phyloP scores from a whole-genome alignment of 2,329 filamentous ascomycete species.

The Pseudopyrenochaeta lycopersici region DNA sequence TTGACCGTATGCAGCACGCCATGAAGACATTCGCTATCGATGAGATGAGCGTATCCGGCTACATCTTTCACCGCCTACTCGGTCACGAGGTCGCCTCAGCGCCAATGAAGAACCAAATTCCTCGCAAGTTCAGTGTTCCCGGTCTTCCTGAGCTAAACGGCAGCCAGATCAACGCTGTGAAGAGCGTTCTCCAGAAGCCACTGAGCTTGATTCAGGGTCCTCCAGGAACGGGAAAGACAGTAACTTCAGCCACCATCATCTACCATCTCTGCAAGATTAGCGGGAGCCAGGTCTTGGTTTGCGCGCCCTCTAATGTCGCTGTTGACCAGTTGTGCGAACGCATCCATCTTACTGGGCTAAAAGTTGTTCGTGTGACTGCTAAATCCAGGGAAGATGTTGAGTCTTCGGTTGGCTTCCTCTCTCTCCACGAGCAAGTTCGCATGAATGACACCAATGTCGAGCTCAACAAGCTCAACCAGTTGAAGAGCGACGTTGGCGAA shows the following conservation, averaged over 20 bases:
- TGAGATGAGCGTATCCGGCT: constrained; percentile 97
- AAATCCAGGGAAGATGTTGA: constrained; percentile 99
- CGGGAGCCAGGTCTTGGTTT: constrained; percentile 92
- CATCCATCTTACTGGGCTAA: constrained; percentile 91
- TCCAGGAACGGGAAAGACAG: constrained; percentile 96
- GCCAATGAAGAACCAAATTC: constrained; percentile 93
- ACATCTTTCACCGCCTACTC: constrained; percentile 96
- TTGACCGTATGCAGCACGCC: constrained; percentile 98
- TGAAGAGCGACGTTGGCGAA: constrained; percentile 92
- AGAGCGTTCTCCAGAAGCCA: constrained; percentile 91
- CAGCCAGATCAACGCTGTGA: constrained; percentile 96
- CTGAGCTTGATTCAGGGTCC: constrained; percentile 96
- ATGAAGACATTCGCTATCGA: constrained; percentile 99
- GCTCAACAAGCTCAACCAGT: constrained; percentile 87
- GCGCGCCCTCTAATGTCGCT: constrained; percentile 96
- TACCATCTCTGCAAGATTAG: constrained; percentile 97
- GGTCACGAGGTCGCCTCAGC: constrained; percentile 94
- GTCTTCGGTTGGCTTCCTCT: constrained; percentile 95
- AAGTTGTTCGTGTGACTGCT: constrained; percentile 96
- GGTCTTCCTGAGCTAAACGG: constrained; percentile 93
- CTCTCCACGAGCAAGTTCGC: constrained; percentile 94
- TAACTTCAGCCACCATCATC: constrained; percentile 98
- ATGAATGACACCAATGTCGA: constrained; percentile 98
- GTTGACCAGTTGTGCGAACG: constrained; percentile 98
- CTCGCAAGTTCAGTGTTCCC: constrained; percentile 96